Evolutionary conservation across 2,329 filamentous ascomycete genomes (phyloP).

Genomic region (Bipolaris cookei): DNA sequence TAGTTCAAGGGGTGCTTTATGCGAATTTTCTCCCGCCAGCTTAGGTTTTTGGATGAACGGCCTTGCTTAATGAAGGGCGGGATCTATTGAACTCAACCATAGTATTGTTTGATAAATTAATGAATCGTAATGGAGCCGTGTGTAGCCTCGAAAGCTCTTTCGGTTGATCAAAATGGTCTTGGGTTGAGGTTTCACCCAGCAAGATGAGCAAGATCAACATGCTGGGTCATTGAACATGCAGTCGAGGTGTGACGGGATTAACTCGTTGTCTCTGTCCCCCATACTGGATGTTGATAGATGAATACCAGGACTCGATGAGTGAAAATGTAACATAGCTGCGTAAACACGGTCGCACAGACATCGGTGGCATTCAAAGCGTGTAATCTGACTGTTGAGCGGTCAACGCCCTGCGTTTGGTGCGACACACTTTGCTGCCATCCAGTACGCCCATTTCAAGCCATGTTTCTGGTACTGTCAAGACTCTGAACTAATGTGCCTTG

Average conservation of each 20-base stretch:
- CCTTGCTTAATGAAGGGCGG: neutral
- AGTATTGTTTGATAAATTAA: neutral
- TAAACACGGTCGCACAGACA: slow-evolving; percentile 1
- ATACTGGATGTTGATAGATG: neutral
- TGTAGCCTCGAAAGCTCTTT: neutral
- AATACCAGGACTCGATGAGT: neutral
- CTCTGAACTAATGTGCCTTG: neutral
- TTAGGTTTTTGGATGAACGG: slow-evolving; percentile 48
- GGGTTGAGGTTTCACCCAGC: neutral
- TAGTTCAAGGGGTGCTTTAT: slow-evolving; percentile 83
- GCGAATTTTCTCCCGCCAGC: slow-evolving; percentile 92
- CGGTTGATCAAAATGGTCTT: neutral
- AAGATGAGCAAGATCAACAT: neutral
- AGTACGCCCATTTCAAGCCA: neutral
- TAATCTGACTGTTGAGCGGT: neutral
- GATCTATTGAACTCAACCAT: neutral
- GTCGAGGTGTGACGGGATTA: neutral
- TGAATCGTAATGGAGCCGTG: neutral
- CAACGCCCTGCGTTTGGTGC: neutral
- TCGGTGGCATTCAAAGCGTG: slow-evolving; percentile 1
- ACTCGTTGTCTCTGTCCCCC: neutral
- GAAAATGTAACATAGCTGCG: neutral
- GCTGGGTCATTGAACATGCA: neutral
- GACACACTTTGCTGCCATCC: neutral
- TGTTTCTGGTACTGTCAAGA: neutral